phyloP scores from a whole-genome alignment of 257 asterid genomes.

The Cruciata laevipes region DNA sequence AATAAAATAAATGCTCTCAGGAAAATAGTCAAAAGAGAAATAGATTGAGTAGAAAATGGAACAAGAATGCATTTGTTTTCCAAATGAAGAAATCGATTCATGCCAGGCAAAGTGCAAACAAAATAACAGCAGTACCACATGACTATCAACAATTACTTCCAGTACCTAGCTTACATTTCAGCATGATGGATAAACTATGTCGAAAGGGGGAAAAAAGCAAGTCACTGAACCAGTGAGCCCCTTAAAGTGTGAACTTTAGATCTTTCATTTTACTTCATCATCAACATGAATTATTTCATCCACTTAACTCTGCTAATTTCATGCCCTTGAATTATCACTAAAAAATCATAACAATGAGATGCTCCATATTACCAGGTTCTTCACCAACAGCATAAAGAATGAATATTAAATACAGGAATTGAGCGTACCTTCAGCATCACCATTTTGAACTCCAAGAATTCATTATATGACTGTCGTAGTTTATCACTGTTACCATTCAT shows the following conservation, averaged over 20 bases:
- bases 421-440: constrained; percentile 80
- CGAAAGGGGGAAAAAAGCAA: neutral
- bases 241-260: neutral
- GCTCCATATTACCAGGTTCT: neutral
- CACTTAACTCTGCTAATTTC: neutral
- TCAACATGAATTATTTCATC: neutral
- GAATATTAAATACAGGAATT: neutral
- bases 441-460: constrained; percentile 93
- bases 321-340: neutral
- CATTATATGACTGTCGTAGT: constrained; percentile 78
- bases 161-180: neutral
- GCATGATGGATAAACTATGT: neutral
- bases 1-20: neutral
- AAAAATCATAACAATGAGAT: neutral
- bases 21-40: neutral
- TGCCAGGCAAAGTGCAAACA: neutral
- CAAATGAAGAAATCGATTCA: neutral
- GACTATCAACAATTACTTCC: neutral
- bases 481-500: constrained; percentile 86
- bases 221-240: neutral
- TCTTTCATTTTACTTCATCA: neutral
- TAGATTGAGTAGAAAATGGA: neutral
- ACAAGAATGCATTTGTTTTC: neutral
- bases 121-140: neutral
- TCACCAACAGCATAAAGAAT: neutral